Evolutionary conservation across 1,139 yeast genomes (phyloP).

Genomic region (Arxiozyma telluris): DNA sequence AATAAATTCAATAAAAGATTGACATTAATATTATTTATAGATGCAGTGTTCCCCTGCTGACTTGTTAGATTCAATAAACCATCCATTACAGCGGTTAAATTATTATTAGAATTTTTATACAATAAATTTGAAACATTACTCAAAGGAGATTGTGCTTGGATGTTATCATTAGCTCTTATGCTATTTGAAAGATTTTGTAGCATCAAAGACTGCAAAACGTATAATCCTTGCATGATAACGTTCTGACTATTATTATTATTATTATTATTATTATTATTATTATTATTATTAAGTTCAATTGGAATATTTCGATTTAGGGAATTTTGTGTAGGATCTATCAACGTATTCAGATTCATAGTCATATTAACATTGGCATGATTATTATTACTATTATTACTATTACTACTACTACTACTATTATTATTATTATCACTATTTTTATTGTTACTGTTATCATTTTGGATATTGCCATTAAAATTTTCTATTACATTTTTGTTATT

Average conservation of each 20-base stretch:
- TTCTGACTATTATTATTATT: background rate
- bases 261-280: background rate
- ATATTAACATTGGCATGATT: background rate
- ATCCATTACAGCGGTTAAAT: background rate
- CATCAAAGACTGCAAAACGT: background rate
- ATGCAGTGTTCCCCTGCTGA: background rate
- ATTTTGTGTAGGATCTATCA: background rate
- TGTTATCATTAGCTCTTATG: too few relatives aligned
- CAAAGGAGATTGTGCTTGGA: slow-evolving; percentile 1
- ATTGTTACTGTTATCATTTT: background rate
- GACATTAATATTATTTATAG: background rate
- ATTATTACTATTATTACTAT: background rate
- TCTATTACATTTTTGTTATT: background rate
- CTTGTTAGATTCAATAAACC: background rate
- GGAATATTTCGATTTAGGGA: background rate
- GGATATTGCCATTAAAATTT: background rate
- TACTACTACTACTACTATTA: background rate
- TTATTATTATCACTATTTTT: background rate
- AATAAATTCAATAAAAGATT: slow-evolving; percentile 1
- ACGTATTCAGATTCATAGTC: background rate
- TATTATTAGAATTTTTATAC: background rate
- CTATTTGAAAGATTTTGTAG: too few relatives aligned
- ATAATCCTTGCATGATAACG: background rate
- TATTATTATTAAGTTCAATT: background rate
- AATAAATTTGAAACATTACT: background rate